Conservation (phyloP, 1,139 yeast species). For the Hyphopichia fennica region DNA sequence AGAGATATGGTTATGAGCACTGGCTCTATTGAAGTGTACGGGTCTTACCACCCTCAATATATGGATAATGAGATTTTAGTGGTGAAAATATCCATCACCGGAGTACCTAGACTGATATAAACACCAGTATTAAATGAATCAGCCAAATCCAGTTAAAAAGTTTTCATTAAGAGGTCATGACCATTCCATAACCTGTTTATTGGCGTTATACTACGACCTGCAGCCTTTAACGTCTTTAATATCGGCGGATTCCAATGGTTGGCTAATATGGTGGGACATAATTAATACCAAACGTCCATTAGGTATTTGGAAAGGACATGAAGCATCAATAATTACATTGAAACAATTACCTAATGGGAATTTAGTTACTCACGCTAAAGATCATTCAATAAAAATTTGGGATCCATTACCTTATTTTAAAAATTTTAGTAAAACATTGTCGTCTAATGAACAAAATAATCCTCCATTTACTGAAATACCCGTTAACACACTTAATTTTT, state of each 20-base stretch:
- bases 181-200: slow-evolving; percentile 12
- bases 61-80: too few species aligned
- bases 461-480: slow-evolving; percentile 39
- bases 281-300: slow-evolving; percentile 37
- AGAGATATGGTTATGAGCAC: too few species aligned
- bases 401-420: slow-evolving; percentile 17
- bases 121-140: neutral
- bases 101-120: neutral
- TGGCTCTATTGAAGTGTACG: too few species aligned
- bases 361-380: slow-evolving; percentile 55
- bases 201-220: slow-evolving; percentile 2
- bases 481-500: slow-evolving; percentile 56
- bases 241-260: slow-evolving; percentile 49
- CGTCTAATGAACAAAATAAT: slow-evolving; percentile 2
- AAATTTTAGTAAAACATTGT: slow-evolving; percentile 1
- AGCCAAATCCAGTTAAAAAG: neutral
- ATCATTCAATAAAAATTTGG: slow-evolving; percentile 54
- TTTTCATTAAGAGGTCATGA: slow-evolving; percentile 20
- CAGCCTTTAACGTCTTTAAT: slow-evolving; percentile 14
- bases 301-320: slow-evolving; percentile 52
- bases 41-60: too few species aligned
- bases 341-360: slow-evolving; percentile 32
- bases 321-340: slow-evolving; percentile 38
- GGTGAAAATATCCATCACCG: neutral
- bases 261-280: slow-evolving; percentile 54